Evolutionary conservation across 441 rosid species (phyloP).

Genomic region (Oxalis stricta): DNA sequence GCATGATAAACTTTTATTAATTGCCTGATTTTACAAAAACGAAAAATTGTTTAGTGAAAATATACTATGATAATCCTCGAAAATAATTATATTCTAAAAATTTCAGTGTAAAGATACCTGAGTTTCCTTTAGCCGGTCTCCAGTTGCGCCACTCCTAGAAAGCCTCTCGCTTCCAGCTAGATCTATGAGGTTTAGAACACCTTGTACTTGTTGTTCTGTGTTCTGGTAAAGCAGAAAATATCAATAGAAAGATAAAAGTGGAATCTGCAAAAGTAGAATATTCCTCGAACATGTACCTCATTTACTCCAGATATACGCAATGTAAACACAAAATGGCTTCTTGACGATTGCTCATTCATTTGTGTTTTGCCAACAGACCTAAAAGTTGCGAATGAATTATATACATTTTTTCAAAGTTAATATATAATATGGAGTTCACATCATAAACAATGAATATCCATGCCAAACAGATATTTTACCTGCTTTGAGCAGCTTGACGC

Average conservation of each 20-base stretch:
- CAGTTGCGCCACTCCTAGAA: conserved; percentile 83
- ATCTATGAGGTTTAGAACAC: conserved; percentile 79
- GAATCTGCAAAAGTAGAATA: background rate
- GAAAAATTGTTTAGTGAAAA: background rate
- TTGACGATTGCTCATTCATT: conserved; percentile 95
- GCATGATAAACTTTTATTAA: conserved; percentile 79
- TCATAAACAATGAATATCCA: too few relatives aligned
- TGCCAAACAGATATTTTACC: conserved; percentile 22
- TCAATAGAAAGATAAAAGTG: conserved; percentile 1
- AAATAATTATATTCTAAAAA: background rate
- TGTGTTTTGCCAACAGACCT: conserved; percentile 92
- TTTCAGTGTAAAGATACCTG: conserved; percentile 33
- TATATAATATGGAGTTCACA: too few relatives aligned
- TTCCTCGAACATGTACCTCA: conserved; percentile 36
- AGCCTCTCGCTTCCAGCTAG: conserved; percentile 95
- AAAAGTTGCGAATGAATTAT: too few relatives aligned
- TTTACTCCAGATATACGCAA: conserved; percentile 77
- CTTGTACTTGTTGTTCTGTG: conserved; percentile 93
- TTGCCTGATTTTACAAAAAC: conserved; percentile 37
- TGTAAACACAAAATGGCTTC: conserved; percentile 94
- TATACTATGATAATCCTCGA: background rate
- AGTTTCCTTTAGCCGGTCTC: conserved; percentile 88
- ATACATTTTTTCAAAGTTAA: too few relatives aligned
- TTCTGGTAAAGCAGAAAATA: conserved; percentile 28
- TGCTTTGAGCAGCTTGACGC: conserved; percentile 84